phyloP scores from a whole-genome alignment of 2,329 filamentous ascomycete genomes.

The Trichoderma brevicompactum region DNA sequence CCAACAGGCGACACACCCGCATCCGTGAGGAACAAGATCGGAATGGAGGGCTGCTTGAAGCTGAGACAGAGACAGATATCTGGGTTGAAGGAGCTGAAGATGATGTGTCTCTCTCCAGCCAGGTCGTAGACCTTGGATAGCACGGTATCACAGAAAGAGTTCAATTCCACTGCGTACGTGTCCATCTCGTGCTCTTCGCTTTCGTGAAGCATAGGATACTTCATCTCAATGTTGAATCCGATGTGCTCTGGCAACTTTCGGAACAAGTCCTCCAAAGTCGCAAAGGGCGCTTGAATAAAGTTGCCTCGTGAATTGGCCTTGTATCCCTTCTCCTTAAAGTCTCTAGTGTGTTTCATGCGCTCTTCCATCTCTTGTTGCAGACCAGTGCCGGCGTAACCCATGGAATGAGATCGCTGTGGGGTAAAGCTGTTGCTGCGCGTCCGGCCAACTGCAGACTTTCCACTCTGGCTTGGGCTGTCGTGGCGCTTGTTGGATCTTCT shows the following conservation, averaged over 20 bases:
- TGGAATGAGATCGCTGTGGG: conserved; percentile 58
- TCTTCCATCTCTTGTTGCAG: conserved; percentile 60
- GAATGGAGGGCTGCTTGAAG: conserved; percentile 97
- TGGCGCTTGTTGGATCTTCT: conserved; percentile 26
- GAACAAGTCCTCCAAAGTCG: conserved; percentile 93
- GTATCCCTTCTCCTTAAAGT: conserved; percentile 93
- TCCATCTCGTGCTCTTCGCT: conserved; percentile 96
- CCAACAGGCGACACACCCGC: conserved; percentile 80
- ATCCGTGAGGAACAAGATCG: conserved; percentile 92
- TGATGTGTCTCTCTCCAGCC: conserved; percentile 81
- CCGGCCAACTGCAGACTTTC: conserved; percentile 29
- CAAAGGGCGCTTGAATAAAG: conserved; percentile 95
- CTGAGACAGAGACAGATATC: conserved; percentile 93
- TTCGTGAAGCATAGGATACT: conserved; percentile 98
- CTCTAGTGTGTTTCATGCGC: conserved; percentile 94
- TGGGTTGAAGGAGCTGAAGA: conserved; percentile 97
- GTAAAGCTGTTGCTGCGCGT: conserved; percentile 47
- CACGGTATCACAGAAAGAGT: conserved; percentile 94
- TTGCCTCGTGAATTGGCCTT: conserved; percentile 94
- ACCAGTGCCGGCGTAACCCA: conserved; percentile 54
- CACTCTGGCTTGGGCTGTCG: conserved; percentile 30
- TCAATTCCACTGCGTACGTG: conserved; percentile 91
- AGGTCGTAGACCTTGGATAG: conserved; percentile 88
- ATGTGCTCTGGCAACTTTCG: conserved; percentile 77
- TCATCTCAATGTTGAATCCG: conserved; percentile 99